phyloP scores from a whole-genome alignment of 495 filamentous ascomycete species.

The Hypoxylon trugodes region DNA sequence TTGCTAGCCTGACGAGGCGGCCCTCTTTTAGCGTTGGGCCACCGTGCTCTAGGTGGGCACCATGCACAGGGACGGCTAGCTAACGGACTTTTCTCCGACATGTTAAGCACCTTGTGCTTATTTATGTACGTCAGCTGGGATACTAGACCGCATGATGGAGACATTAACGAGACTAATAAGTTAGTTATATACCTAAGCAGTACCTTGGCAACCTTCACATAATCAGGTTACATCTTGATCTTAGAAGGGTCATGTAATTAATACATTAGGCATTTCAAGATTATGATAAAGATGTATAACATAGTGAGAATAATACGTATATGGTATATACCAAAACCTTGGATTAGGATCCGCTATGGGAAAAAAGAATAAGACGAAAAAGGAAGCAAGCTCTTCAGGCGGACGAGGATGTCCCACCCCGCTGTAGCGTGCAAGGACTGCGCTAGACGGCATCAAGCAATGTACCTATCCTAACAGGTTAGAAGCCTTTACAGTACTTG shows the following conservation, averaged over 20 bases:
- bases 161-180: conserved; percentile 8
- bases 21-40: conserved; percentile 33
- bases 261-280: conserved; percentile 3
- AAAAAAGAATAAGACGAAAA: background rate
- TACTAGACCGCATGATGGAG: conserved; percentile 19
- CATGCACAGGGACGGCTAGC: conserved; percentile 2
- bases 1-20: conserved; percentile 28
- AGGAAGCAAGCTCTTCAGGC: background rate
- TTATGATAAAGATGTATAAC: background rate
- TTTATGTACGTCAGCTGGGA: conserved; percentile 33
- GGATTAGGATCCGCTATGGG: conserved; percentile 17
- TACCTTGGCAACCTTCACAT: background rate
- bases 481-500: too few species aligned
- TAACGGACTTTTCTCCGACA: conserved; percentile 38
- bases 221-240: conserved; percentile 22
- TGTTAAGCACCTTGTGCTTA: conserved; percentile 22
- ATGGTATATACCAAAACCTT: conserved; percentile 24
- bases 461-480: conserved; percentile 10
- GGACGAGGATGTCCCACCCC: too few species aligned
- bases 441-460: too few species aligned
- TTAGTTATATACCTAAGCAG: conserved; percentile 10
- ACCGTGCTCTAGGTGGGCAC: conserved; percentile 19
- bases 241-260: conserved; percentile 5
- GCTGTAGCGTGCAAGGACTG: too few species aligned
- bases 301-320: background rate